phyloP scores from a whole-genome alignment of 176 grass and related monocot species.

The Rhipidocladum racemiflorum region DNA sequence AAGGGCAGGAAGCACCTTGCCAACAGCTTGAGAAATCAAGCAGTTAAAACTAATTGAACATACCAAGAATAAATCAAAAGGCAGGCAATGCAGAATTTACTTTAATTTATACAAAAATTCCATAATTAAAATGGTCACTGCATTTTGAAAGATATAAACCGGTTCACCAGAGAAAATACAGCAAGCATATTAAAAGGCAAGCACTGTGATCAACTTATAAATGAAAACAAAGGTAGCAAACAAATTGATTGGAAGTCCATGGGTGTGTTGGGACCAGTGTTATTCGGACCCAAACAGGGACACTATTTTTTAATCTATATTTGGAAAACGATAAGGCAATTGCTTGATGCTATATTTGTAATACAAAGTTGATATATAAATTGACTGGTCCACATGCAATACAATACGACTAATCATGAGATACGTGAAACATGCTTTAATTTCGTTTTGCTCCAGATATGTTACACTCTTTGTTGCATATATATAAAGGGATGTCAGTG shows the following conservation, averaged over 20 bases:
- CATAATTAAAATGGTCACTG: not conserved
- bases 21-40: slow-evolving; percentile 67
- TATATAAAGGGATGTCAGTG: too few species aligned
- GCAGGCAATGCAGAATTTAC: not conserved
- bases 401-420: not conserved
- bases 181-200: not conserved
- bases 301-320: too few species aligned
- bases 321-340: not conserved
- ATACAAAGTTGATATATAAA: not conserved
- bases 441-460: too few species aligned
- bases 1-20: slow-evolving; percentile 70
- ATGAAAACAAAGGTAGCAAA: not conserved
- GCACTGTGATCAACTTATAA: not conserved
- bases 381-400: not conserved
- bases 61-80: not conserved
- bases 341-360: not conserved
- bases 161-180: not conserved
- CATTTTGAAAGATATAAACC: not conserved
- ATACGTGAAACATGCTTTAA: not conserved
- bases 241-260: not conserved
- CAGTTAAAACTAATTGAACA: not conserved
- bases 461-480: too few species aligned
- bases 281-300: too few species aligned
- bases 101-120: not conserved
- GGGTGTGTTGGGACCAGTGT: too few species aligned